Conservation (phyloP, 164 flowering plant species). For the Piper longum region DNA sequence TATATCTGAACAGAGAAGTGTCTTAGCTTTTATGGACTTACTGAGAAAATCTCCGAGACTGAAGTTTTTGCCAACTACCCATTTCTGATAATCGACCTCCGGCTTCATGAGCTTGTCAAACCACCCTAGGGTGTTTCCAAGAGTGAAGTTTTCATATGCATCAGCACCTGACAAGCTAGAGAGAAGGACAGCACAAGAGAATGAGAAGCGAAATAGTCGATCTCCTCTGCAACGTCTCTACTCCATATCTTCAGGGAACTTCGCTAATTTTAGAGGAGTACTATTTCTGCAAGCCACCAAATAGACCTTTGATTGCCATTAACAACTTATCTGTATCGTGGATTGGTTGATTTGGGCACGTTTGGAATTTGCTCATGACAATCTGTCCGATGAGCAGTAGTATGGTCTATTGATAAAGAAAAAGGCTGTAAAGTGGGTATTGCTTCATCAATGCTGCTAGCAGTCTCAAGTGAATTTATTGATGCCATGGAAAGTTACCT, state of each 20-base stretch:
- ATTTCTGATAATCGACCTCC: constrained; percentile 52
- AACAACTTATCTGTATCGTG: not conserved
- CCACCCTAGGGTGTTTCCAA: constrained; percentile 88
- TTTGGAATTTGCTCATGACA: not conserved
- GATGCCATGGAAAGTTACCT: not conserved
- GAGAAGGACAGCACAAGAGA: not conserved
- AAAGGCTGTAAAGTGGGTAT: not conserved
- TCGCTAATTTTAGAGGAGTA: not conserved
- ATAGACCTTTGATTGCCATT: not conserved
- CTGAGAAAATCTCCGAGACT: constrained; percentile 87
- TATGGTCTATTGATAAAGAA: not conserved
- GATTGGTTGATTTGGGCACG: not conserved
- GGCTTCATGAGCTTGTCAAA: constrained; percentile 49
- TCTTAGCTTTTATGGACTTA: constrained; percentile 19
- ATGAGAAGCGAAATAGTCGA: not conserved
- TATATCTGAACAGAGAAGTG: not conserved
- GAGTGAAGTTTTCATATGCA: constrained; percentile 81
- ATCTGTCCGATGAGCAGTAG: not conserved
- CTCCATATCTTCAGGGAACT: constrained; percentile 4
- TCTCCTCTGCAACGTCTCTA: constrained; percentile 1
- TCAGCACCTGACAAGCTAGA: constrained; percentile 15
- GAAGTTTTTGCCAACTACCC: constrained; percentile 59
- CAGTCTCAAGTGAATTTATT: not conserved
- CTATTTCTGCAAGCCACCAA: not conserved
- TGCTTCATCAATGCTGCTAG: not conserved